These are phyloP conservation scores for Rhizopogon parksii DNA, from an alignment of 1,284 basidiomycete genomes.

Conservation along the genomic window DNA sequence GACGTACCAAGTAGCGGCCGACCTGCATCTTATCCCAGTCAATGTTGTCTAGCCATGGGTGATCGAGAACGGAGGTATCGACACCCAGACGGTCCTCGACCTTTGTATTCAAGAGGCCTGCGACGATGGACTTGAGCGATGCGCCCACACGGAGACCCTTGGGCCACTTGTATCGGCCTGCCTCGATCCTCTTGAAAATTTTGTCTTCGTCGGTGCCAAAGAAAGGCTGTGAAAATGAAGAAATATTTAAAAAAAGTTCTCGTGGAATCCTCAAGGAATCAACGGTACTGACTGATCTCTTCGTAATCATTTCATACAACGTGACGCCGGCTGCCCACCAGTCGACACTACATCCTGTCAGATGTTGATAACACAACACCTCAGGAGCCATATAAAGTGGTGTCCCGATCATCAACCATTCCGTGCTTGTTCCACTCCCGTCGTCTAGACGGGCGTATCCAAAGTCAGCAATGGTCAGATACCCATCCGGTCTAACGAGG, in stretches of 20 bases:
- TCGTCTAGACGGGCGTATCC: conserved; percentile 49
- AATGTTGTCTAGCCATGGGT: conserved; percentile 35
- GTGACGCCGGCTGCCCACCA: conserved; percentile 74
- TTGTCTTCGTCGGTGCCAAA: conserved; percentile 21
- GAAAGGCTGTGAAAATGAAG: conserved; percentile 27
- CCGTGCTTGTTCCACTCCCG: conserved; percentile 34
- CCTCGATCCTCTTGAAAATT: conserved; percentile 19
- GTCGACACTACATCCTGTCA: conserved; percentile 54
- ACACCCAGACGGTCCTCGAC: conserved; percentile 35
- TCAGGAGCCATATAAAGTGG: conserved; percentile 72
- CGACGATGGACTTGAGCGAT: conserved; percentile 36
- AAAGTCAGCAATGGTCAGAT: conserved; percentile 70
- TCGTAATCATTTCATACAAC: conserved; percentile 70
- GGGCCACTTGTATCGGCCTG: conserved; percentile 32
- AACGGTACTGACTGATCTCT: conserved; percentile 37
- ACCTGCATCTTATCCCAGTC: conserved; percentile 38
- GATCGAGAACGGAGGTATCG: conserved; percentile 26
- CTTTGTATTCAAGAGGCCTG: conserved; percentile 32
- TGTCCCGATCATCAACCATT: conserved; percentile 52
- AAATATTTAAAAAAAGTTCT: not conserved
- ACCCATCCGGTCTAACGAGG: conserved; percentile 55
- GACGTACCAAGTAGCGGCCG: conserved; percentile 37
- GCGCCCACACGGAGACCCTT: conserved; percentile 27
- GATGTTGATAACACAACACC: conserved; percentile 38
- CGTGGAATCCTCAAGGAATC: not conserved